A percentile compares a stretch with the other conserved stretches of the same genome.
These are phyloP conservation scores for Scortechinia acanthostroma DNA, from an alignment of 2,329 filamentous ascomycete genomes.

Conservation along the genomic window DNA sequence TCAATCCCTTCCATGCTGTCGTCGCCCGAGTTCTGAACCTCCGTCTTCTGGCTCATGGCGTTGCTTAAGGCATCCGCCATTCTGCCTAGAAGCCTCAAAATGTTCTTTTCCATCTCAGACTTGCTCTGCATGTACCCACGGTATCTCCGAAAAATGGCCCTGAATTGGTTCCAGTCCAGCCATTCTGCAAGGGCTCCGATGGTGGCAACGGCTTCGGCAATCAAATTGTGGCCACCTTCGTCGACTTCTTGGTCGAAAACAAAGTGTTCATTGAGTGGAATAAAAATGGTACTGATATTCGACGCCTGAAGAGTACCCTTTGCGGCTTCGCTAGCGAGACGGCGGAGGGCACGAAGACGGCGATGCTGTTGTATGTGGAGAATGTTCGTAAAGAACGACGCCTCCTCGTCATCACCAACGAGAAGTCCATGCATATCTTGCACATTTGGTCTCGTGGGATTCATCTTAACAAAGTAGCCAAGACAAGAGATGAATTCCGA, in stretches of 20 bases:
- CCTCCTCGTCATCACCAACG: conserved; percentile 55
- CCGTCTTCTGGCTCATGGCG: conserved; percentile 21
- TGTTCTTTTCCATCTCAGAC: conserved; percentile 56
- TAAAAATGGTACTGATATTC: conserved; percentile 58
- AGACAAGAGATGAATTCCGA: conserved; percentile 50
- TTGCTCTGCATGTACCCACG: conserved; percentile 55
- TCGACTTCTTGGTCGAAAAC: conserved; percentile 54
- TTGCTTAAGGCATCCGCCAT: conserved; percentile 53
- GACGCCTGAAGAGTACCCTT: conserved; percentile 41
- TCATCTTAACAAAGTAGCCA: conserved; percentile 46
- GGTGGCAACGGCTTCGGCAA: conserved; percentile 57
- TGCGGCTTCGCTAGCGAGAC: conserved; percentile 46
- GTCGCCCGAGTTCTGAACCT: conserved; percentile 12
- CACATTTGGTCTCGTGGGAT: conserved; percentile 40
- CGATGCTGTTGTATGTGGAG: conserved; percentile 54
- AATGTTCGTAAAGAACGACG: conserved; percentile 64
- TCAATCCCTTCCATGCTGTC: conserved; percentile 11
- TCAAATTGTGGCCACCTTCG: conserved; percentile 53
- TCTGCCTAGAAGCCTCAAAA: conserved; percentile 56
- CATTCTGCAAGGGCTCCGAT: conserved; percentile 51
- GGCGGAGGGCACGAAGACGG: conserved; percentile 39
- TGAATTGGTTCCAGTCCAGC: conserved; percentile 63
- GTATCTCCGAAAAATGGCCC: conserved; percentile 56
- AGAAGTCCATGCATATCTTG: conserved; percentile 49
- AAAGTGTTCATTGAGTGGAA: conserved; percentile 67